These are phyloP conservation scores for Babjeviella inositovora DNA, from an alignment of 805 yeast species.

Conservation along the genomic window DNA sequence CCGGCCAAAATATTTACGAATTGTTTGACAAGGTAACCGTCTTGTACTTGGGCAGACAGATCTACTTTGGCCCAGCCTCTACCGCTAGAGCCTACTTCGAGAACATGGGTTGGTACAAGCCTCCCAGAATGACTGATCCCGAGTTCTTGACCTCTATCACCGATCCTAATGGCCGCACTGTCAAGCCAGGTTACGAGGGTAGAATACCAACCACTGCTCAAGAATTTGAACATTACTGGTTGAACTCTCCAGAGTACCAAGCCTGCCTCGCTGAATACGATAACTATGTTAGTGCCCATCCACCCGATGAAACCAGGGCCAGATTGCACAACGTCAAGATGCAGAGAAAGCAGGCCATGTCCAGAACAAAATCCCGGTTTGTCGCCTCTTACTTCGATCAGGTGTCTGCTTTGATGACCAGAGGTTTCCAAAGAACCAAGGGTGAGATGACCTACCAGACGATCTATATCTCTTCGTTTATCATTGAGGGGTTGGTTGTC, in stretches of 20 bases:
- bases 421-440: slow-evolving; percentile 15
- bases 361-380: slow-evolving; percentile 18
- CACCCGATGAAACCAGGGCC: slow-evolving; percentile 13
- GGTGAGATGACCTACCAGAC: slow-evolving; percentile 27
- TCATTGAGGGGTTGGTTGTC: slow-evolving; percentile 19
- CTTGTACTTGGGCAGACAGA: slow-evolving; percentile 28
- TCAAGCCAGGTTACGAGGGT: slow-evolving; percentile 27
- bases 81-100: slow-evolving; percentile 31
- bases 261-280: slow-evolving; percentile 10
- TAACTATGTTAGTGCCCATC: slow-evolving; percentile 8
- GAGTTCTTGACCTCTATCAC: slow-evolving; percentile 55
- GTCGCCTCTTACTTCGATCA: slow-evolving; percentile 21
- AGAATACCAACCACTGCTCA: slow-evolving; percentile 36
- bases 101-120: slow-evolving; percentile 47
- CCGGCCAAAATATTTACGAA: slow-evolving; percentile 29
- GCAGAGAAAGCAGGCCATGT: slow-evolving; percentile 22
- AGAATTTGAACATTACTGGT: slow-evolving; percentile 49
- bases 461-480: slow-evolving; percentile 22
- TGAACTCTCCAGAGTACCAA: slow-evolving; percentile 35
- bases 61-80: slow-evolving; percentile 24
- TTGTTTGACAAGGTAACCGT: slow-evolving; percentile 29
- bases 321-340: slow-evolving; percentile 20
- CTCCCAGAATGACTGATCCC: slow-evolving; percentile 50
- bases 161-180: slow-evolving; percentile 43
- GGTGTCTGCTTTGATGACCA: slow-evolving; percentile 15